A percentile compares a stretch with the other conserved stretches of the same genome.
These are phyloP conservation scores for Populus simonii DNA, from an alignment of 345 rosid species.

Conservation along the genomic window DNA sequence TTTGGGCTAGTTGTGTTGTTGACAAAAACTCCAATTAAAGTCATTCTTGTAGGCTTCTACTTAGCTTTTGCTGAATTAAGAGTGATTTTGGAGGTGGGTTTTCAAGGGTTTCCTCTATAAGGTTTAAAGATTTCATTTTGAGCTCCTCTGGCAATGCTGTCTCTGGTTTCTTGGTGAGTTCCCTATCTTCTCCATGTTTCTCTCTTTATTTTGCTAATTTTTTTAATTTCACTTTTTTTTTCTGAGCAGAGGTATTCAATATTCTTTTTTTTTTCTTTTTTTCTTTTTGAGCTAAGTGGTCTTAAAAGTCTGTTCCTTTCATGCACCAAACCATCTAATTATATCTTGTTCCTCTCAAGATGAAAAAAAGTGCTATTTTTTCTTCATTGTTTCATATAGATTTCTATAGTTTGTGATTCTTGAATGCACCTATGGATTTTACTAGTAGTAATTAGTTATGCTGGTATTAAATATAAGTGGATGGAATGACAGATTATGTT, in stretches of 20 bases:
- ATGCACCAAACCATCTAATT: neutral
- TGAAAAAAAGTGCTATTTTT: neutral
- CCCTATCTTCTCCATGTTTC: neutral
- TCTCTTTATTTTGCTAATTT: neutral
- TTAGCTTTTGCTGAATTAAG: constrained; percentile 20
- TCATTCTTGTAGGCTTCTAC: constrained; percentile 29
- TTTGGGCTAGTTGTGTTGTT: neutral
- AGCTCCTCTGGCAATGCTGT: constrained; percentile 40
- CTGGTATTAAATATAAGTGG: constrained; percentile 1
- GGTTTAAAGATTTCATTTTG: constrained; percentile 12
- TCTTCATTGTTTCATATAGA: neutral
- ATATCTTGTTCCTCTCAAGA: neutral
- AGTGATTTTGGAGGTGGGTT: constrained; percentile 35
- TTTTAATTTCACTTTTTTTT: neutral
- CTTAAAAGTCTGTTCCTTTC: constrained; percentile 1
- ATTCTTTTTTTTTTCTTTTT: constrained; percentile 1
- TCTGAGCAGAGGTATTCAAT: neutral
- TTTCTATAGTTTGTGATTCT: neutral
- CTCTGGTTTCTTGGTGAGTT: constrained; percentile 40
- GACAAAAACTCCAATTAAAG: constrained; percentile 25
- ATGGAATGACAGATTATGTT: constrained; percentile 12
- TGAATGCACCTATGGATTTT: neutral
- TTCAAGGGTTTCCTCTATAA: constrained; percentile 13
- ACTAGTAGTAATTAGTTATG: neutral
- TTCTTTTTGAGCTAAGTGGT: neutral